Evolutionary conservation across 768 basidiomycete genomes (phyloP), one percentile per base, ranked within the genome.

Genomic region (Coprinopsis cinerea): DNA sequence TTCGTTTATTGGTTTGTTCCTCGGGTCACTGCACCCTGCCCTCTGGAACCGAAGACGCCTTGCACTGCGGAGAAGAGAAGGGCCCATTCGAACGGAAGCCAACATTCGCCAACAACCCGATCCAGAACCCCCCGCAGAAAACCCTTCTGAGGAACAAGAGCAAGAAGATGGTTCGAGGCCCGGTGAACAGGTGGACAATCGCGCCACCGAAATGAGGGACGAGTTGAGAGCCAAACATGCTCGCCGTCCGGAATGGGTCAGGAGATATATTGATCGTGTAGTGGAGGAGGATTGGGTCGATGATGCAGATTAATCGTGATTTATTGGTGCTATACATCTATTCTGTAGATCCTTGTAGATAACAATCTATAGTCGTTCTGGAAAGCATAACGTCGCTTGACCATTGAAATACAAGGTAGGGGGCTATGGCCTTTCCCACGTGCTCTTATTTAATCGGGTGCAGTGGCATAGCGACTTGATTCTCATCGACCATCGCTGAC

Each of bases 1-100:
- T 37, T 75, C 77, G 7, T 87, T 89, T 59, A 53, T 79, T 25
- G 66, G 69, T 25, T 64, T 89, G 27, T 65, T 88, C 35, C 28
- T 81, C 24, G 67, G 77, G 26, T 87, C 85, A 14, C 61, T 85
- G 28, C 81, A 88, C 60, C 87, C 87, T 3, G 86, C 85, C 32
- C 70, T 86, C 34, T 88, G 86, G 79, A 81, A 88, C 59, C 75
- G 79, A 52, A 71, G 87, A 57, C 69, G 85, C 43, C 66, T 61
- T 18, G 75, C 73, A 13, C 73, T 89, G 57, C 69, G 78, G 55
- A 71, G 70, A 51, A 67, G 87, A 45, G 87, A 89, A 67, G 81
- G 83, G 6, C 72, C 75, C 37, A 61, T 89, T 28, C 72, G 85
- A 54, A 83, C 81, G 25, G 86, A 88, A 63, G 79, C 78, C 52